phyloP scores from a whole-genome alignment of 2,329 filamentous ascomycete genomes.

The Magnaporthales sp. region DNA sequence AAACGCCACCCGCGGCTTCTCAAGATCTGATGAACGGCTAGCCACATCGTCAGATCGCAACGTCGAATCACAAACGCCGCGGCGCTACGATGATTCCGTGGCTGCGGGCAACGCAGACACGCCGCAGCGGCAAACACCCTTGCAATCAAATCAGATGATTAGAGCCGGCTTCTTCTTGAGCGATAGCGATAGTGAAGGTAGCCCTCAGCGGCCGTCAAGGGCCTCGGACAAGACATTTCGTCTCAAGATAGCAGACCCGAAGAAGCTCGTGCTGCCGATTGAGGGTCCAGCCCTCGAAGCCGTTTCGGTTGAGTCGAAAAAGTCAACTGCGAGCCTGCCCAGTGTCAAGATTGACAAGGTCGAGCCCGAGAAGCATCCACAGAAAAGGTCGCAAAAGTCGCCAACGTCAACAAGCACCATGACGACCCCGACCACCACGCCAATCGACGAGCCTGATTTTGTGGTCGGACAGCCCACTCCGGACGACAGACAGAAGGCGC shows the following conservation, averaged over 20 bases:
- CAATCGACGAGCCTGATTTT: constrained; percentile 50
- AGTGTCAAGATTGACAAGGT: constrained; percentile 34
- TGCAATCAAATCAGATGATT: constrained; percentile 16
- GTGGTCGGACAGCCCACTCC: constrained; percentile 51
- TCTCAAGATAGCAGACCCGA: constrained; percentile 14
- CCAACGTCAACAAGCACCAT: neutral
- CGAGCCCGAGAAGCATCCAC: constrained; percentile 8
- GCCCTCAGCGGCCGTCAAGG: constrained; percentile 15
- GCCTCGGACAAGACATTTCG: constrained; percentile 9
- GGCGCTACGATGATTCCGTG: neutral
- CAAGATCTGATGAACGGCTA: neutral
- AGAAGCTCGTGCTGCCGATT: constrained; percentile 31
- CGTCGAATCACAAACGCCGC: neutral
- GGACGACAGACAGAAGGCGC: constrained; percentile 68
- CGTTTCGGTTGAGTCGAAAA: neutral
- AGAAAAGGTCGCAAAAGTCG: neutral
- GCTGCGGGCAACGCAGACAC: constrained; percentile 19
- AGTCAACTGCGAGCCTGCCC: constrained; percentile 25
- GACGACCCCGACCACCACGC: constrained; percentile 21
- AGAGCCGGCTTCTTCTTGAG: constrained; percentile 38
- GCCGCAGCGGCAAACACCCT: constrained; percentile 24
- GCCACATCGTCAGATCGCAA: neutral
- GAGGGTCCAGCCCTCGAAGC: constrained; percentile 23
- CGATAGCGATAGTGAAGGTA: constrained; percentile 39
- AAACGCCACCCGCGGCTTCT: no score